Evolutionary conservation across 331 rosid genomes (phyloP).

Genomic region (Malus hybrid): DNA sequence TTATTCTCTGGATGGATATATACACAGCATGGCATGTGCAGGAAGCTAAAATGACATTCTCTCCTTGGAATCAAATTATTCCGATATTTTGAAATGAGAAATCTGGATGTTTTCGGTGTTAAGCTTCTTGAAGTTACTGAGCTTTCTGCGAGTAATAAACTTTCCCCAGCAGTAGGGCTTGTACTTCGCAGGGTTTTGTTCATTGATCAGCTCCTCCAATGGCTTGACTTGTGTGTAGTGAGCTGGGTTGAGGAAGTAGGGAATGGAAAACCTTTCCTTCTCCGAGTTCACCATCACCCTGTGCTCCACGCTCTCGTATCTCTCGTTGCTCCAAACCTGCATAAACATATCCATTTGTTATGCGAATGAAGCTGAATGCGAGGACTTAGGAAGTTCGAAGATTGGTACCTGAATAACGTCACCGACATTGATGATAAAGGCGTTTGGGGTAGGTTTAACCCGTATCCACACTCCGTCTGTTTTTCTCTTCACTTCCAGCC

Average conservation of each 20-base stretch:
- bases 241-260: slow-evolving; percentile 58
- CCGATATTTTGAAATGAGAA: slow-evolving; percentile 38
- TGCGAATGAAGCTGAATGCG: background rate
- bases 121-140: slow-evolving; percentile 62
- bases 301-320: slow-evolving; percentile 79
- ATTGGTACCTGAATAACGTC: slow-evolving; percentile 34
- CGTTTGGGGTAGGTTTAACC: slow-evolving; percentile 47
- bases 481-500: slow-evolving; percentile 55
- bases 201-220: slow-evolving; percentile 47
- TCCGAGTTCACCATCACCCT: slow-evolving; percentile 59
- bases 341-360: background rate
- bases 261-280: slow-evolving; percentile 65
- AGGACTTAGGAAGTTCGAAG: background rate
- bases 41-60: background rate
- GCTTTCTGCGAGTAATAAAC: slow-evolving; percentile 43
- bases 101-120: slow-evolving; percentile 63
- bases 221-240: slow-evolving; percentile 57
- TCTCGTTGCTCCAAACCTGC: slow-evolving; percentile 93
- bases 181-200: slow-evolving; percentile 48
- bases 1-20: background rate
- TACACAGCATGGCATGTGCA: background rate
- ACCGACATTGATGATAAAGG: slow-evolving; percentile 52
- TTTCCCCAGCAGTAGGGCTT: slow-evolving; percentile 59
- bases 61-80: background rate
- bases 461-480: slow-evolving; percentile 49